Evolutionary conservation across 768 basidiomycete genomes (phyloP).

Genomic region (Collybia mongolica): DNA sequence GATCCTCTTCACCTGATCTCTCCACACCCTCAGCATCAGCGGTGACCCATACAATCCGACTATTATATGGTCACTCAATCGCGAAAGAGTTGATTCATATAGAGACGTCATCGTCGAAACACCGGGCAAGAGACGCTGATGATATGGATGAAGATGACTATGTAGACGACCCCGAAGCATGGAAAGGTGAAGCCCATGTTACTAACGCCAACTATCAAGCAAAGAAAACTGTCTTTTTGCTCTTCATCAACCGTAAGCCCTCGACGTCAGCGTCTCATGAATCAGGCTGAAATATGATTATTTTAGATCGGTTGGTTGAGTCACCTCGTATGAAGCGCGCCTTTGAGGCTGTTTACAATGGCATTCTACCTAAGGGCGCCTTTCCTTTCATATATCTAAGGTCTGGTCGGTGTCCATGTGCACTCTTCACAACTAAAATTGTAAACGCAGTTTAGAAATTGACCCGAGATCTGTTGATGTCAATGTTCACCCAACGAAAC

Average conservation of each 20-base stretch:
- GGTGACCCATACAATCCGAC: constrained; percentile 65
- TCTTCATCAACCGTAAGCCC: constrained; percentile 89
- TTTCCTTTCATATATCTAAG: constrained; percentile 93
- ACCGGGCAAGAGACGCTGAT: constrained; percentile 21
- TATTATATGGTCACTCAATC: constrained; percentile 79
- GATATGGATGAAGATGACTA: constrained; percentile 27
- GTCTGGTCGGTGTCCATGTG: constrained; percentile 35
- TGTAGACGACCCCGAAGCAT: constrained; percentile 45
- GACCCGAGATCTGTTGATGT: constrained; percentile 91
- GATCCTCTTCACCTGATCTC: constrained; percentile 73
- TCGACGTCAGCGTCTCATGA: neutral
- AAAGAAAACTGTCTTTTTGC: constrained; percentile 79
- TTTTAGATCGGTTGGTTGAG: constrained; percentile 86
- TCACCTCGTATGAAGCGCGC: constrained; percentile 84
- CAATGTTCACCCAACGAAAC: constrained; percentile 97
- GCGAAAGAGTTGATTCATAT: constrained; percentile 70
- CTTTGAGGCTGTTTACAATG: constrained; percentile 81
- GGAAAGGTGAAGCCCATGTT: constrained; percentile 74
- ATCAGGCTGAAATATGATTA: neutral
- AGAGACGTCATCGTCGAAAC: constrained; percentile 30
- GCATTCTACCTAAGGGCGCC: constrained; percentile 85
- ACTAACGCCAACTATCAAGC: constrained; percentile 88
- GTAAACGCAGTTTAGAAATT: constrained; percentile 61
- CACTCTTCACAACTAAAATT: too few species aligned
- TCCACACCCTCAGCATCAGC: constrained; percentile 74